Conservation (phyloP, 108 stramenopile genomes). For the Cafeteria roenbergensis region DNA sequence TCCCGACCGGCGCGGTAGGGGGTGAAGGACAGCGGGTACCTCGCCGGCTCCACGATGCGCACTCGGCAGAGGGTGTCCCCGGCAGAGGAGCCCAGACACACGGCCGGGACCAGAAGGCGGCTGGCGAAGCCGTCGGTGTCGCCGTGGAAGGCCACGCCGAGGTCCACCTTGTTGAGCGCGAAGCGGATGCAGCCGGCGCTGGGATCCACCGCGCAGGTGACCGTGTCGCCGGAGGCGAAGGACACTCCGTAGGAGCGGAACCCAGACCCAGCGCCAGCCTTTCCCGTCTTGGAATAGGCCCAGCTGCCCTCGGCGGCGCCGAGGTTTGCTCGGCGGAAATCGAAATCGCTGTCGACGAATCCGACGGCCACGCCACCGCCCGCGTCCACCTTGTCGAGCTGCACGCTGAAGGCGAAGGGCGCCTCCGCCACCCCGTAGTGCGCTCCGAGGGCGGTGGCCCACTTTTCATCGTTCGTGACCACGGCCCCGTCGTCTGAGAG, state of each 20-base stretch:
- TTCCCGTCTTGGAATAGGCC: constrained; percentile 10
- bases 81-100: neutral
- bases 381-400: neutral
- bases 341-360: neutral
- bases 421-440: neutral
- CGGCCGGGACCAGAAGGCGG: neutral
- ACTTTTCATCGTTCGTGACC: constrained; percentile 1
- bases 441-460: neutral
- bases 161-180: neutral
- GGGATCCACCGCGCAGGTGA: neutral
- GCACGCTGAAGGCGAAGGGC: neutral
- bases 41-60: neutral
- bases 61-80: constrained; percentile 1
- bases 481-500: too few relatives aligned
- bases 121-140: neutral
- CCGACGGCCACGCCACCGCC: constrained; percentile 8
- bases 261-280: neutral
- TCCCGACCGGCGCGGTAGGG: neutral
- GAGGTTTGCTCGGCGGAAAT: neutral
- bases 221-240: constrained; percentile 1
- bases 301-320: neutral
- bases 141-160: neutral
- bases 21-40: neutral
- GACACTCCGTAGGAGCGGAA: neutral
- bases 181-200: neutral